Percentiles rank a stretch among this genome's conserved stretches.
phyloP scores from a whole-genome alignment of 2,329 filamentous ascomycete species.

The Pseudocercospora macadamiae region DNA sequence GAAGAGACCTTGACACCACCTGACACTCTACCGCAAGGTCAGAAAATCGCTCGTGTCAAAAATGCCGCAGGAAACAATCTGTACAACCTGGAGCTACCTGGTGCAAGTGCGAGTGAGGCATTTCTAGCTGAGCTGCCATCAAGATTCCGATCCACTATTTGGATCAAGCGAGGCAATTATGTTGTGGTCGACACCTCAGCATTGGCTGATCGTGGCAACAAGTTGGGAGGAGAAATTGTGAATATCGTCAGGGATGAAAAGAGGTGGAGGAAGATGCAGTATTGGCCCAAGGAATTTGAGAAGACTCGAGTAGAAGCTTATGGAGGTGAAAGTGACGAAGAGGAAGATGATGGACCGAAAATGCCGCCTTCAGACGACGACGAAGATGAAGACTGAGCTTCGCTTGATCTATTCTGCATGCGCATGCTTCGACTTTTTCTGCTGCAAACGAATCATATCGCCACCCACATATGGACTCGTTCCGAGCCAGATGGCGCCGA shows the following conservation, averaged over 20 bases:
- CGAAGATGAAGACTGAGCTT: conserved; percentile 11
- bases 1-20: conserved; percentile 70
- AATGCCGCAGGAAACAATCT: conserved; percentile 87
- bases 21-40: conserved; percentile 51
- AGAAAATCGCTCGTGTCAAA: conserved; percentile 74
- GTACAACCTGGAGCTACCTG: conserved; percentile 76
- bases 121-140: conserved; percentile 76
- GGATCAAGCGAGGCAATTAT: conserved; percentile 87
- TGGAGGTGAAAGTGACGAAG: conserved; percentile 70
- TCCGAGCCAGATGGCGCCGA: conserved; percentile 61
- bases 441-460: conserved; percentile 1
- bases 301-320: conserved; percentile 59
- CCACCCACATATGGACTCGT: conserved; percentile 18
- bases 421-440: conserved; percentile 12
- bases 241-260: conserved; percentile 93
- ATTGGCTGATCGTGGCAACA: conserved; percentile 70
- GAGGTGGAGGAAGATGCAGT: conserved; percentile 83
- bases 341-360: conserved; percentile 55
- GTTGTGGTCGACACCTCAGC: conserved; percentile 76
- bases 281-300: conserved; percentile 64
- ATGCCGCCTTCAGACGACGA: conserved; percentile 39
- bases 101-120: conserved; percentile 52
- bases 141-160: conserved; percentile 87
- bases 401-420: conserved; percentile 21
- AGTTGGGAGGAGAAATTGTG: conserved; percentile 84